Conservation (phyloP, 495 filamentous ascomycete genomes). For the Achaetomiella virescens region DNA sequence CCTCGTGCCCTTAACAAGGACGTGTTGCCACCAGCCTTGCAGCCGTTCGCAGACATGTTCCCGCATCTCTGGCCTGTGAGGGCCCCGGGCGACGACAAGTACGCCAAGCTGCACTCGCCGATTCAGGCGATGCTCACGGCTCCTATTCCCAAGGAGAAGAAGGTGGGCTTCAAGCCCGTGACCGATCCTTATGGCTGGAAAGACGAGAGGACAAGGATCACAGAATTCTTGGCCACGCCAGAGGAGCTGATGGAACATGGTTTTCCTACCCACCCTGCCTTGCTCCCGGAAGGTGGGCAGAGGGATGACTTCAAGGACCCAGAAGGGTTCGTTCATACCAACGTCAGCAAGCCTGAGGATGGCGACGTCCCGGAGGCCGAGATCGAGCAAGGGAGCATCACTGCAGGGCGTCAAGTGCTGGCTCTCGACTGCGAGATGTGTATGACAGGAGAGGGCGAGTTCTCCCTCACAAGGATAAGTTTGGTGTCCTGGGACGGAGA, state of each 20-base stretch:
- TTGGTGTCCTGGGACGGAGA: constrained; percentile 79
- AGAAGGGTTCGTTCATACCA: constrained; percentile 79
- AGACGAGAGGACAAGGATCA: constrained; percentile 69
- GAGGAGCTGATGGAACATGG: constrained; percentile 76
- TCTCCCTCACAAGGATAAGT: constrained; percentile 81
- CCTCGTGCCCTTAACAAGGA: constrained; percentile 58
- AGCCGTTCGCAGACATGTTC: constrained; percentile 75
- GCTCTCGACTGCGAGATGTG: constrained; percentile 98
- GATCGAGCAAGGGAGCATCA: constrained; percentile 73
- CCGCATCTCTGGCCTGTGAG: constrained; percentile 81
- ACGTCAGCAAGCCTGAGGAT: constrained; percentile 59
- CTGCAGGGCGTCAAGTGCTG: constrained; percentile 72
- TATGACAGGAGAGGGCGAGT: constrained; percentile 64
- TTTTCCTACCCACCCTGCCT: constrained; percentile 72
- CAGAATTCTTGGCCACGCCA: constrained; percentile 60
- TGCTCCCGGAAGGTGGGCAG: constrained; percentile 42
- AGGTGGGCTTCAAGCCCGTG: constrained; percentile 48
- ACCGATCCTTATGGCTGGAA: constrained; percentile 55
- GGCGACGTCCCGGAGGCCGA: constrained; percentile 59
- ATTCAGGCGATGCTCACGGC: constrained; percentile 67
- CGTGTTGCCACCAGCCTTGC: constrained; percentile 55
- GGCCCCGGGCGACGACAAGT: constrained; percentile 76
- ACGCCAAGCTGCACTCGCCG: constrained; percentile 74
- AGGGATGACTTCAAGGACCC: constrained; percentile 40
- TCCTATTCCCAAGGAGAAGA: constrained; percentile 56